Percentiles rank a stretch among this genome's conserved stretches.
Conservation (phyloP, 2,329 filamentous ascomycete genomes). For the Trichoderma endophyticum region DNA sequence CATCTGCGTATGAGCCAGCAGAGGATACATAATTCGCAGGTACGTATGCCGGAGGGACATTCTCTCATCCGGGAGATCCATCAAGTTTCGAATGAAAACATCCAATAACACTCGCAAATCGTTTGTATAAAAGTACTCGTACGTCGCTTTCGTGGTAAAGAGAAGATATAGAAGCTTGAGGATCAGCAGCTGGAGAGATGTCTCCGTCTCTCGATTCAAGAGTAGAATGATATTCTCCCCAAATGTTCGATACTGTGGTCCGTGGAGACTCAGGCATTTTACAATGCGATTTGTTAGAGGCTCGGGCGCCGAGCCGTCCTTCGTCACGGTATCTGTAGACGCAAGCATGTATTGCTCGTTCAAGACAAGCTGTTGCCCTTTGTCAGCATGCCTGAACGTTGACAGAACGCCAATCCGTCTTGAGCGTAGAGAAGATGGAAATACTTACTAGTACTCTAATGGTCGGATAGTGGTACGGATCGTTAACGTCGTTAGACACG, state of each 20-base stretch:
- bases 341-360: conserved; percentile 98
- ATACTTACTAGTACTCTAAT: conserved; percentile 80
- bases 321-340: conserved; percentile 50
- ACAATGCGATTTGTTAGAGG: conserved; percentile 88
- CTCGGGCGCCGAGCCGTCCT: conserved; percentile 37
- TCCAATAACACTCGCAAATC: conserved; percentile 91
- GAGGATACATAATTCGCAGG: conserved; percentile 83
- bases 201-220: conserved; percentile 91
- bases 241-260: conserved; percentile 84
- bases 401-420: background rate
- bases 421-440: background rate
- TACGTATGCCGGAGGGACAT: conserved; percentile 84
- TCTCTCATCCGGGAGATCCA: conserved; percentile 86
- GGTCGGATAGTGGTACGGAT: conserved; percentile 93
- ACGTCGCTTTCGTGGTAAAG: conserved; percentile 86
- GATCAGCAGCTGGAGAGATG: conserved; percentile 91
- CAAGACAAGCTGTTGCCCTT: conserved; percentile 67
- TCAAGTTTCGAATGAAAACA: conserved; percentile 93
- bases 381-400: conserved; percentile 22
- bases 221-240: conserved; percentile 96
- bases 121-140: conserved; percentile 99
- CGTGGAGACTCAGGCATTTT: conserved; percentile 80
- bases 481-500: conserved; percentile 78
- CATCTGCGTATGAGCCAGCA: conserved; percentile 89
- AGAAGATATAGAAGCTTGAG: conserved; percentile 92